Conservation (phyloP, 495 filamentous ascomycete genomes). For the Aeminium ludgeri region DNA sequence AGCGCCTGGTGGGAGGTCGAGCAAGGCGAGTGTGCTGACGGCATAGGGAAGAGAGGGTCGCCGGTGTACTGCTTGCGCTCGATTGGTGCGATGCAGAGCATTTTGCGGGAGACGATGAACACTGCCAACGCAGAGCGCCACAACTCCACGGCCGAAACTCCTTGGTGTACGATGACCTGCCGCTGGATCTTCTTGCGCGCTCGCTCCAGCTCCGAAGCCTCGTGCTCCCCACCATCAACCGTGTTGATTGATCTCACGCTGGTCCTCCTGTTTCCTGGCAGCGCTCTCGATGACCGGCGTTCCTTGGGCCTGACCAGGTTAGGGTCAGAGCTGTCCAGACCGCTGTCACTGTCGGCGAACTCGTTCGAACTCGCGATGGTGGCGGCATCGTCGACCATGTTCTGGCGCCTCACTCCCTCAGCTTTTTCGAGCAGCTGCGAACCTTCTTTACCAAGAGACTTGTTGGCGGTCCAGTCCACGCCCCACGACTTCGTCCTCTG, state of each 20-base stretch:
- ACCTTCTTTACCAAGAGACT: slow-evolving; percentile 12
- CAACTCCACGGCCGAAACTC: slow-evolving; percentile 10
- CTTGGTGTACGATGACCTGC: slow-evolving; percentile 11
- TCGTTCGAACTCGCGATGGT: slow-evolving; percentile 1
- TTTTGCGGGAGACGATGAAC: slow-evolving; percentile 1
- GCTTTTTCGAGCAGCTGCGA: slow-evolving; percentile 9
- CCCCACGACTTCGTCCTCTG: slow-evolving; percentile 7
- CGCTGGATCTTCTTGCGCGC: slow-evolving; percentile 17
- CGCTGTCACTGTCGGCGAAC: not conserved
- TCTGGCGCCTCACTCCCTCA: slow-evolving; percentile 10
- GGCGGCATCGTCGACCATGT: slow-evolving; percentile 2
- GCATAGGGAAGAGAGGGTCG: not conserved
- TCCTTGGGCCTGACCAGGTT: not conserved
- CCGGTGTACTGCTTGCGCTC: not conserved
- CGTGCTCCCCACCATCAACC: slow-evolving; percentile 5
- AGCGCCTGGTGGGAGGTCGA: not conserved
- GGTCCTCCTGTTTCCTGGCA: slow-evolving; percentile 5
- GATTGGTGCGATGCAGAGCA: not conserved
- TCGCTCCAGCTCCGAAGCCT: slow-evolving; percentile 13
- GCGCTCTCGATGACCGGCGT: slow-evolving; percentile 1
- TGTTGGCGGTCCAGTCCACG: slow-evolving; percentile 15
- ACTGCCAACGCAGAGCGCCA: slow-evolving; percentile 14
- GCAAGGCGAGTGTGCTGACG: not conserved
- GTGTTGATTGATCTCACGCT: slow-evolving; percentile 7
- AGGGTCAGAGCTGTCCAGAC: not conserved